phyloP scores from a whole-genome alignment of 2,329 filamentous ascomycete species.

The Didymella pomorum region DNA sequence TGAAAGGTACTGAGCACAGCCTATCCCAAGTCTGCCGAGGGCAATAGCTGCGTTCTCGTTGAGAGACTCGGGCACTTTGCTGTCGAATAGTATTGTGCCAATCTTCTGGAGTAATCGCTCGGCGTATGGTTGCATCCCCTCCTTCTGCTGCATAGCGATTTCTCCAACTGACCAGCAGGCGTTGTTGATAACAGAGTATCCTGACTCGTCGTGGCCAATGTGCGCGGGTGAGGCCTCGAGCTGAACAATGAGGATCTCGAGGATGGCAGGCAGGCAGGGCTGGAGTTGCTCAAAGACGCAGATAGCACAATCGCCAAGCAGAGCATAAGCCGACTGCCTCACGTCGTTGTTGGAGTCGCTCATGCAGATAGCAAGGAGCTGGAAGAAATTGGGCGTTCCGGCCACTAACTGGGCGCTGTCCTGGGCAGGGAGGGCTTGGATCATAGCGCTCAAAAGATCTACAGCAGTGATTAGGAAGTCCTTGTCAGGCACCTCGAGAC shows the following conservation, averaged over 20 bases:
- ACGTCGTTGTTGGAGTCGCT: conserved; percentile 91
- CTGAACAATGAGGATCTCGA: conserved; percentile 85
- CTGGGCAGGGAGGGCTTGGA: conserved; percentile 81
- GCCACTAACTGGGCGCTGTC: conserved; percentile 80
- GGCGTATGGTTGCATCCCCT: conserved; percentile 77
- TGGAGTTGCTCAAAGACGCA: conserved; percentile 86
- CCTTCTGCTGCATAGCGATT: conserved; percentile 80
- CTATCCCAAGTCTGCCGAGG: conserved; percentile 83
- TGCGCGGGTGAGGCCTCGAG: conserved; percentile 75
- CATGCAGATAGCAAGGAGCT: conserved; percentile 90
- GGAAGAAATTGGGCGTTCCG: conserved; percentile 82
- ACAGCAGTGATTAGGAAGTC: conserved; percentile 96
- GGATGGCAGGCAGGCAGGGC: conserved; percentile 73
- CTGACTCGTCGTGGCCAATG: conserved; percentile 81
- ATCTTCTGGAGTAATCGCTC: conserved; percentile 79
- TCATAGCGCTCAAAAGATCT: conserved; percentile 89
- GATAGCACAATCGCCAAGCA: conserved; percentile 93
- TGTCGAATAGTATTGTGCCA: conserved; percentile 83
- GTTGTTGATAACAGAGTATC: conserved; percentile 95
- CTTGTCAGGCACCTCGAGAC: conserved; percentile 84
- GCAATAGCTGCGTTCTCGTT: conserved; percentile 95
- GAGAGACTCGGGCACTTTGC: conserved; percentile 83
- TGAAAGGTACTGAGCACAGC: conserved; percentile 77
- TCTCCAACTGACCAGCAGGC: conserved; percentile 97
- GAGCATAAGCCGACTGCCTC: conserved; percentile 91